phyloP scores from a whole-genome alignment of 2,329 filamentous ascomycete species.

The Coniella lustricola region DNA sequence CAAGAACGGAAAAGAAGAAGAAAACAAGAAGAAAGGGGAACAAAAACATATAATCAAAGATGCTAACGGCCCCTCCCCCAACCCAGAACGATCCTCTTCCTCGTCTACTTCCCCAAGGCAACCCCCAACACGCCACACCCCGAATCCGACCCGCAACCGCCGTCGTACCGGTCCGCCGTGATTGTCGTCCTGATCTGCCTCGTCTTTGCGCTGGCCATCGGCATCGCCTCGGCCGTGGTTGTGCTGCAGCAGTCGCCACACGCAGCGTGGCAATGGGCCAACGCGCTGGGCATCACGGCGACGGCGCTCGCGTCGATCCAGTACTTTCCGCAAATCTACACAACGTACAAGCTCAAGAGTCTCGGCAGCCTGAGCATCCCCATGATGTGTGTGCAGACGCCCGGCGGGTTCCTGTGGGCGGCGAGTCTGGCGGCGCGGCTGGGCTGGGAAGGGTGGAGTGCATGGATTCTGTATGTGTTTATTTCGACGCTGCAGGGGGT shows the following conservation, averaged over 20 bases:
- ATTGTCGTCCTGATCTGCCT: constrained; percentile 67
- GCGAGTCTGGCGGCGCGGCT: constrained; percentile 74
- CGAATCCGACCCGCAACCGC: constrained; percentile 42
- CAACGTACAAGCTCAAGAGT: constrained; percentile 76
- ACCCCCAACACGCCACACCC: constrained; percentile 42
- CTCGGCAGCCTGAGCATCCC: constrained; percentile 88
- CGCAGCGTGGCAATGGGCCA: constrained; percentile 74
- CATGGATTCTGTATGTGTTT: constrained; percentile 85
- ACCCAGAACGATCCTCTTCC: constrained; percentile 77
- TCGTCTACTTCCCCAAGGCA: constrained; percentile 80
- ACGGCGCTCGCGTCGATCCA: constrained; percentile 77
- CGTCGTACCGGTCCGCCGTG: constrained; percentile 74
- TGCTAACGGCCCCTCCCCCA: not conserved
- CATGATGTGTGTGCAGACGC: constrained; percentile 98
- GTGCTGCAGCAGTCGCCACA: constrained; percentile 54
- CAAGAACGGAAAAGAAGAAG: no score
- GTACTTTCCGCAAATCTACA: constrained; percentile 93
- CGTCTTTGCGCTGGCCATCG: constrained; percentile 61
- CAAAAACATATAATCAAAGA: no score
- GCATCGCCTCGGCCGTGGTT: constrained; percentile 58
- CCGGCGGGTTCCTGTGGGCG: constrained; percentile 84
- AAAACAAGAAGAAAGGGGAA: no score
- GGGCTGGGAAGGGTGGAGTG: constrained; percentile 82
- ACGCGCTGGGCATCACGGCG: constrained; percentile 72
- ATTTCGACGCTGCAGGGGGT: constrained; percentile 83